A percentile compares a stretch with the other conserved stretches of the same genome.
Evolutionary conservation across 2,329 filamentous ascomycete species (phyloP).

Genomic region (Stachybotrys elegans): DNA sequence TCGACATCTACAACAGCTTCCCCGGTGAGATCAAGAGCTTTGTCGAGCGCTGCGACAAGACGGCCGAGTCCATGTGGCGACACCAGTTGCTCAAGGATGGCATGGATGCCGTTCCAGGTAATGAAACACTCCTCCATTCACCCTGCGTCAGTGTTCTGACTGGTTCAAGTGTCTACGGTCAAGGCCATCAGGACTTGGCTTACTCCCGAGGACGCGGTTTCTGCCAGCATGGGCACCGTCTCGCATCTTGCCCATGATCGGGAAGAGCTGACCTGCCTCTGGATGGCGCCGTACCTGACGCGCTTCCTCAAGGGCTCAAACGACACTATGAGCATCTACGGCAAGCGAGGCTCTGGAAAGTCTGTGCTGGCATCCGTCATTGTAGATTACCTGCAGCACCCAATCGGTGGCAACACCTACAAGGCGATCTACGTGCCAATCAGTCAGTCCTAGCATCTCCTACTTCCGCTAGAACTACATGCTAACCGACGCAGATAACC

Average conservation of each 20-base stretch:
- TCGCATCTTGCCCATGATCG: conserved; percentile 14
- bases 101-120: conserved; percentile 23
- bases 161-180: conserved; percentile 20
- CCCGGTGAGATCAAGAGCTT: conserved; percentile 13
- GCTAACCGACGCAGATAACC: conserved; percentile 16
- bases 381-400: conserved; percentile 30
- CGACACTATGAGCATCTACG: conserved; percentile 13
- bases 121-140: neutral
- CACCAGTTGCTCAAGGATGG: conserved; percentile 28
- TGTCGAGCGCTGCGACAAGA: conserved; percentile 13
- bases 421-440: conserved; percentile 30
- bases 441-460: conserved; percentile 14
- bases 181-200: conserved; percentile 27
- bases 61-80: conserved; percentile 15
- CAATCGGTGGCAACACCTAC: conserved; percentile 27
- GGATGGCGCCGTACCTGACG: conserved; percentile 13
- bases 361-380: conserved; percentile 31
- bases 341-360: conserved; percentile 31
- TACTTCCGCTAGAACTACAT: neutral
- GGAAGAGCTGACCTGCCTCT: conserved; percentile 18
- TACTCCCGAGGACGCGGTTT: conserved; percentile 13
- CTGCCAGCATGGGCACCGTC: conserved; percentile 6
- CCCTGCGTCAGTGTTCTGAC: neutral
- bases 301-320: conserved; percentile 13
- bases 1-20: conserved; percentile 20